phyloP scores from a whole-genome alignment of 768 basidiomycete genomes.

The Pisolithus tinctorius region DNA sequence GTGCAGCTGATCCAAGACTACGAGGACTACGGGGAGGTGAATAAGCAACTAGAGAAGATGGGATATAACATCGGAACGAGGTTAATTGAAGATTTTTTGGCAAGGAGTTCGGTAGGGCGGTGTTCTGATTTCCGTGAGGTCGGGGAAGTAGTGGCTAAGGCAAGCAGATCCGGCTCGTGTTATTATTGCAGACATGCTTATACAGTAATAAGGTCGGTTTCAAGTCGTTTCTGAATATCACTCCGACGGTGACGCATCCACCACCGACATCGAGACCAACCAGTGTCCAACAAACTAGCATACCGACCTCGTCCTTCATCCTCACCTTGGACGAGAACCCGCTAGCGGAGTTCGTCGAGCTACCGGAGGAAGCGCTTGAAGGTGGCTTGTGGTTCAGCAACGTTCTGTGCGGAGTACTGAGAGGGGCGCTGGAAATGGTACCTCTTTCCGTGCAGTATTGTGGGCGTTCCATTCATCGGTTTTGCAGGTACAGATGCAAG shows the following conservation, averaged over 20 bases:
- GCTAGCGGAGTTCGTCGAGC: conserved; percentile 91
- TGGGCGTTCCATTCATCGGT: conserved; percentile 9
- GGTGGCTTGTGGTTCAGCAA: conserved; percentile 97
- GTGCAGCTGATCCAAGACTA: conserved; percentile 99
- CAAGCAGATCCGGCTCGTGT: conserved; percentile 23
- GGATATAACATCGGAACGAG: conserved; percentile 97
- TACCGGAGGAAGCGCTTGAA: conserved; percentile 88
- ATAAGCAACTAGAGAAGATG: conserved; percentile 98
- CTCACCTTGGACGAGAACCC: conserved; percentile 95
- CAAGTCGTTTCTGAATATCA: conserved; percentile 93
- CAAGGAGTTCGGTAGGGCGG: conserved; percentile 83
- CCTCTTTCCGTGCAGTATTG: conserved; percentile 15
- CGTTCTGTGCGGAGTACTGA: conserved; percentile 86
- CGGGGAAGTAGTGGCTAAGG: conserved; percentile 94
- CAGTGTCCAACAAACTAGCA: conserved; percentile 33
- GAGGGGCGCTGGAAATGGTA: conserved; percentile 96
- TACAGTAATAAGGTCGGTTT: conserved; percentile 72
- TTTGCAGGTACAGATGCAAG: conserved; percentile 89
- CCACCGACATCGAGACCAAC: conserved; percentile 46
- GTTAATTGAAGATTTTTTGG: conserved; percentile 95
- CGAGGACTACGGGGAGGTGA: conserved; percentile 92
- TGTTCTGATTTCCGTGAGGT: conserved; percentile 93
- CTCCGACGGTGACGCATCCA: conserved; percentile 71
- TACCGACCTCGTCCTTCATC: conserved; percentile 59
- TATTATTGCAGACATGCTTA: not conserved